Evolutionary conservation across 352 stramenopile species (phyloP).

Genomic region (Pythium dissotocum): DNA sequence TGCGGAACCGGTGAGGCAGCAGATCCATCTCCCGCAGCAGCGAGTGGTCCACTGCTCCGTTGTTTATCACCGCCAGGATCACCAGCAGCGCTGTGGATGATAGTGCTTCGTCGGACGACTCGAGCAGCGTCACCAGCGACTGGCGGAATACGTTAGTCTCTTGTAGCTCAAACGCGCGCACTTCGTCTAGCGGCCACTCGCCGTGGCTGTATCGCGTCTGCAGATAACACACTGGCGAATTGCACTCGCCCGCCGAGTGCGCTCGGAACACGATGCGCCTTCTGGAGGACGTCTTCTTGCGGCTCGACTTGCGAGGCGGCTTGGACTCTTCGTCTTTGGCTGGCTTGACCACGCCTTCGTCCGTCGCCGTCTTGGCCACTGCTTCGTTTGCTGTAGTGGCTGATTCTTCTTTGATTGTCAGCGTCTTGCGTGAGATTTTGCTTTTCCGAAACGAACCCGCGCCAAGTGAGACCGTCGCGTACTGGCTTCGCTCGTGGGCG

Average conservation of each 20-base stretch:
- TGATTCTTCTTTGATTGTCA: neutral
- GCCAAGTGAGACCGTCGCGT: slow-evolving; percentile 59
- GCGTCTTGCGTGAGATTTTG: slow-evolving; percentile 10
- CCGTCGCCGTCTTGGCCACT: neutral
- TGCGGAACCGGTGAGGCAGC: slow-evolving; percentile 48
- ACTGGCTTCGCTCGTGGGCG: slow-evolving; percentile 55
- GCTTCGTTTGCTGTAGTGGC: neutral
- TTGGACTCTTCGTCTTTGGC: neutral
- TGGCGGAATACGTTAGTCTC: slow-evolving; percentile 61
- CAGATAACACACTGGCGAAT: slow-evolving; percentile 74
- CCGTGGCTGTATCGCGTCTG: slow-evolving; percentile 76
- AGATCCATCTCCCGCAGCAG: slow-evolving; percentile 62
- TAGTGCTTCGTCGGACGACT: slow-evolving; percentile 62
- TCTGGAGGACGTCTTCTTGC: slow-evolving; percentile 19
- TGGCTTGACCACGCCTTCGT: neutral
- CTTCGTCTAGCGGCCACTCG: slow-evolving; percentile 77
- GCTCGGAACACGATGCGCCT: slow-evolving; percentile 46
- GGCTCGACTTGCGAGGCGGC: slow-evolving; percentile 29
- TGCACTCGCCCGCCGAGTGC: slow-evolving; percentile 50
- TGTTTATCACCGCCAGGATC: slow-evolving; percentile 68
- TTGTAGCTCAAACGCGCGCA: slow-evolving; percentile 48
- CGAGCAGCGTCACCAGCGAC: slow-evolving; percentile 58
- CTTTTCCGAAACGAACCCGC: slow-evolving; percentile 37
- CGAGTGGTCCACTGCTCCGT: slow-evolving; percentile 56
- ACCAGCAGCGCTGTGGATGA: slow-evolving; percentile 62